A percentile compares a stretch with the other conserved stretches of the same genome.
Conservation (phyloP, 2,329 filamentous ascomycete genomes). For the Monilinia polystroma region DNA sequence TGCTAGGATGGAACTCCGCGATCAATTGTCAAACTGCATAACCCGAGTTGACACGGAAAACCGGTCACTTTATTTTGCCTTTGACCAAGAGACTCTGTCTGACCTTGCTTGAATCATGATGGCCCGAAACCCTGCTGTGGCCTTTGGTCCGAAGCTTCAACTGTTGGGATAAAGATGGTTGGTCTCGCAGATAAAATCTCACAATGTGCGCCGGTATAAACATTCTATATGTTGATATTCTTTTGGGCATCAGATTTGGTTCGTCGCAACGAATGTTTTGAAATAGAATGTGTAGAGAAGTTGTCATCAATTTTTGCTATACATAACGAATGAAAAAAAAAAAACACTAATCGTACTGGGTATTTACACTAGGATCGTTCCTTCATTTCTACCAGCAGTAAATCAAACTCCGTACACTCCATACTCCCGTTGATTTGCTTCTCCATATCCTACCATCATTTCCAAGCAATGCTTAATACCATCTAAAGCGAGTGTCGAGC, state of each 20-base stretch:
- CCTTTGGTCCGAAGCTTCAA: not conserved
- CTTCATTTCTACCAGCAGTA: constrained; percentile 22
- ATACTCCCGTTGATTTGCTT: constrained; percentile 33
- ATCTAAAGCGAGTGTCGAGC: constrained; percentile 40
- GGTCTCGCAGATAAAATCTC: not conserved
- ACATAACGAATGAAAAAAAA: constrained; percentile 3
- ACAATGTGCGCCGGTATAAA: not conserved
- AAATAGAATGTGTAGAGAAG: constrained; percentile 10
- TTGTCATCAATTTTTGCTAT: constrained; percentile 16
- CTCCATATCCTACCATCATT: constrained; percentile 27
- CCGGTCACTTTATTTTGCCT: not conserved
- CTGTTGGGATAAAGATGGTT: not conserved
- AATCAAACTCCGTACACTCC: constrained; percentile 30
- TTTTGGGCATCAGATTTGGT: not conserved
- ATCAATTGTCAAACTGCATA: not conserved
- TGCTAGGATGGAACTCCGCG: not conserved
- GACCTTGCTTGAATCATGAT: not conserved
- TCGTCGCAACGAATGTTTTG: not conserved
- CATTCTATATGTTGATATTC: not conserved
- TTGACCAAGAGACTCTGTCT: not conserved
- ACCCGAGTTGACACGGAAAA: constrained; percentile 7
- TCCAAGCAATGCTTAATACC: constrained; percentile 25
- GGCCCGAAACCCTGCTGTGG: too few species aligned
- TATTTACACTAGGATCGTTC: constrained; percentile 33
- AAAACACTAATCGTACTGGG: constrained; percentile 28